A percentile compares a stretch with the other conserved stretches of the same genome.
phyloP scores from a whole-genome alignment of 2,329 filamentous ascomycete species.

The Fusarium metavorans region DNA sequence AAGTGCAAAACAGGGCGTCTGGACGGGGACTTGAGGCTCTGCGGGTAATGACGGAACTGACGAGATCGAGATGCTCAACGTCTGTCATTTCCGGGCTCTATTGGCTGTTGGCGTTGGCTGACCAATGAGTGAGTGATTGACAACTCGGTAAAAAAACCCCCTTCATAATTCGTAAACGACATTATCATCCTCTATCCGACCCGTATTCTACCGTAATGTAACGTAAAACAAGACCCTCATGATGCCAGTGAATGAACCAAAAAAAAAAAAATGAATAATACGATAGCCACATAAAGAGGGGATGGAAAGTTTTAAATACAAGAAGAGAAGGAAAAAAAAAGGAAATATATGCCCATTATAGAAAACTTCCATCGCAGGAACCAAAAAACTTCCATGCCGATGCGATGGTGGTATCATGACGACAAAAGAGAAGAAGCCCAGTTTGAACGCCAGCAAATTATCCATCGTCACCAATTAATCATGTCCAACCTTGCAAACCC shows the following conservation, averaged over 20 bases:
- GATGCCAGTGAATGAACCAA: background rate
- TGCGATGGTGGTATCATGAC: slow-evolving; percentile 23
- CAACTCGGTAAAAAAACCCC: background rate
- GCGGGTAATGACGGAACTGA: background rate
- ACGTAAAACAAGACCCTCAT: background rate
- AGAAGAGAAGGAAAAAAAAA: background rate
- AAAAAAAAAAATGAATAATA: background rate
- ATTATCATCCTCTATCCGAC: background rate
- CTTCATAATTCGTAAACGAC: background rate
- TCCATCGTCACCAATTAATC: background rate
- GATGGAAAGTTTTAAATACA: background rate
- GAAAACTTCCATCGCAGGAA: background rate
- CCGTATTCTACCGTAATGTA: background rate
- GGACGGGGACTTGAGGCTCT: slow-evolving; percentile 14
- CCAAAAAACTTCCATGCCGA: background rate
- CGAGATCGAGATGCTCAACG: background rate
- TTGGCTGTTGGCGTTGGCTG: background rate
- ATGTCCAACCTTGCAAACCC: background rate
- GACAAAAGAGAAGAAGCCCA: background rate
- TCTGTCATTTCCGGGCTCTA: background rate
- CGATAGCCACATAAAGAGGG: background rate
- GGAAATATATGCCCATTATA: background rate
- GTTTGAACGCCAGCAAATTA: background rate
- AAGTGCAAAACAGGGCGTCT: background rate
- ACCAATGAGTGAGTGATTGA: background rate